These are phyloP conservation scores for Erodium texanum DNA, from an alignment of 441 rosid species.

Conservation along the genomic window DNA sequence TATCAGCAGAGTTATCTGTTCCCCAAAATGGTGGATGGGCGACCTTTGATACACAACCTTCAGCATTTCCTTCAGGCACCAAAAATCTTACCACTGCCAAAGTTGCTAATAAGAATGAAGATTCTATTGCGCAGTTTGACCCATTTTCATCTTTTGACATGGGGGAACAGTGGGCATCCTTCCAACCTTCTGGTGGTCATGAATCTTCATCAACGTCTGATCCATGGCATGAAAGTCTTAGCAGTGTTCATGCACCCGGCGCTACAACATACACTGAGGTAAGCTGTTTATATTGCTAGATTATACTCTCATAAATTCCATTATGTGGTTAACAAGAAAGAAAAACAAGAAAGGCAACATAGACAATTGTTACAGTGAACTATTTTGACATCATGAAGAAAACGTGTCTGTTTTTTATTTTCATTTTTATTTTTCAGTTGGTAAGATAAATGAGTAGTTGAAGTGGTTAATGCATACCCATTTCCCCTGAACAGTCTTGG, in stretches of 20 bases:
- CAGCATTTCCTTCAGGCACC: constrained; percentile 26
- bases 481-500: constrained; percentile 47
- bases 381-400: not conserved
- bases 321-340: not conserved
- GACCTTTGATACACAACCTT: constrained; percentile 55
- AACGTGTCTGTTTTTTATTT: not conserved
- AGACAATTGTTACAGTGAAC: not conserved
- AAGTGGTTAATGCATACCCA: not conserved
- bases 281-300: constrained; percentile 19
- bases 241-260: constrained; percentile 25
- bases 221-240: constrained; percentile 42
- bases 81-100: constrained; percentile 25
- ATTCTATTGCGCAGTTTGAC: constrained; percentile 33
- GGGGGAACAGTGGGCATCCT: constrained; percentile 45
- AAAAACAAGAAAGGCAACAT: not conserved
- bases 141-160: constrained; percentile 30
- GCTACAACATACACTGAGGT: constrained; percentile 39
- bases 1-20: constrained; percentile 18
- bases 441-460: not conserved
- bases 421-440: not conserved
- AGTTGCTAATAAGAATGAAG: constrained; percentile 21
- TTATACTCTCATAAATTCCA: not conserved
- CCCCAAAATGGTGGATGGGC: constrained; percentile 81
- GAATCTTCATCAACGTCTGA: constrained; percentile 33
- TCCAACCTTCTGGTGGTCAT: constrained; percentile 31